A percentile compares a stretch with the other conserved stretches of the same genome.
These are phyloP conservation scores for Paraconiothyrium sp. DNA, from an alignment of 2,329 filamentous ascomycete species.

Conservation along the genomic window DNA sequence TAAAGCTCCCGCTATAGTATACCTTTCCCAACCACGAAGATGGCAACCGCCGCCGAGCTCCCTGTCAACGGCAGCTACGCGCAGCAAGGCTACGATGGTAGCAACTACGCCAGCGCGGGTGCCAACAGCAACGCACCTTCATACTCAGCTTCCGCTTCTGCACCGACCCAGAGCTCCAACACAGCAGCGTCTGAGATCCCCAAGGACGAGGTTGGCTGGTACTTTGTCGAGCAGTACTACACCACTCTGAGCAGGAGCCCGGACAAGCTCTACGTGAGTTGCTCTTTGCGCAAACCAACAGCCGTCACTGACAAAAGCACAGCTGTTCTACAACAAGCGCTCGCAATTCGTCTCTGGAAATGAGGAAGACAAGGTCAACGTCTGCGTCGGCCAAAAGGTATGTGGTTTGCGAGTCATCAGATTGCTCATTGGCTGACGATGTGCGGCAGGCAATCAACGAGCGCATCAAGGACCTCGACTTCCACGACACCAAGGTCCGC, in stretches of 20 bases:
- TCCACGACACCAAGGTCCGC: conserved; percentile 97
- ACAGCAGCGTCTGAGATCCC: conserved; percentile 57
- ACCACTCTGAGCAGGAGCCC: conserved; percentile 94
- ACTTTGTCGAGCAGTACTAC: conserved; percentile 99
- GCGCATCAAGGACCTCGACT: conserved; percentile 90
- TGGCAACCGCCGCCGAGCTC: conserved; percentile 46
- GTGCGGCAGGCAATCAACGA: conserved; percentile 82
- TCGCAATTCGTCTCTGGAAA: conserved; percentile 94
- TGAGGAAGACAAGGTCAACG: conserved; percentile 87
- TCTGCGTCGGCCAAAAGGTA: conserved; percentile 89
- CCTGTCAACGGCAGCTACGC: conserved; percentile 61
- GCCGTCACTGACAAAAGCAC: conserved; percentile 30
- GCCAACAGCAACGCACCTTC: conserved; percentile 33
- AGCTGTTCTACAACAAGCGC: conserved; percentile 94
- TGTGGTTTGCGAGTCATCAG: conserved; percentile 39
- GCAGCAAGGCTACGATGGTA: conserved; percentile 52
- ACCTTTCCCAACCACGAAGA: conserved; percentile 29
- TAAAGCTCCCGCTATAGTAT: conserved; percentile 14
- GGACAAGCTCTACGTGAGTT: conserved; percentile 80
- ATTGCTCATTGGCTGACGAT: conserved; percentile 25
- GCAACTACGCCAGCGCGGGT: conserved; percentile 44
- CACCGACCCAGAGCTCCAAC: conserved; percentile 40
- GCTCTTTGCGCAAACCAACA: neutral
- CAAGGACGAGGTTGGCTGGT: conserved; percentile 98
- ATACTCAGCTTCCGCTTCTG: conserved; percentile 34